A percentile compares a stretch with the other conserved stretches of the same genome.
Evolutionary conservation across 2,329 filamentous ascomycete genomes (phyloP).

Genomic region (Westerdykella aurantiaca): DNA sequence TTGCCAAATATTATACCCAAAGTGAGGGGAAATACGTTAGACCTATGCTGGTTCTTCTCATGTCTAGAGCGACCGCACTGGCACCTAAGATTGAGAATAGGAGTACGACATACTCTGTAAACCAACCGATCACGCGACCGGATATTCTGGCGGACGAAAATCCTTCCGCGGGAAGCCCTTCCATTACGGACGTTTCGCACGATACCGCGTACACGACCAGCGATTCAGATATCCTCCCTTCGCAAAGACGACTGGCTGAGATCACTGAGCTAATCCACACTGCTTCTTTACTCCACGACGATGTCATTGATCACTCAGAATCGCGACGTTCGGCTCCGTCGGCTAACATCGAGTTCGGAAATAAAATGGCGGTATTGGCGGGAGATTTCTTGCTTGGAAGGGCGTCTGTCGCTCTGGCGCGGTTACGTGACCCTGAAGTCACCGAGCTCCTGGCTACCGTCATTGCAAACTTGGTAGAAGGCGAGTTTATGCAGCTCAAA

Average conservation of each 20-base stretch:
- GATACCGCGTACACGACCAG: conserved; percentile 42
- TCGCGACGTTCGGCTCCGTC: conserved; percentile 78
- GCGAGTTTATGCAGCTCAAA: conserved; percentile 99
- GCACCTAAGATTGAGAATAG: conserved; percentile 51
- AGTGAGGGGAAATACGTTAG: conserved; percentile 95
- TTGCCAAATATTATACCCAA: conserved; percentile 96
- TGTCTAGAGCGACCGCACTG: conserved; percentile 89
- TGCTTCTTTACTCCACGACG: conserved; percentile 91
- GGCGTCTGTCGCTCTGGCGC: conserved; percentile 86
- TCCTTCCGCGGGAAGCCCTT: conserved; percentile 54
- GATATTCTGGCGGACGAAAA: conserved; percentile 74
- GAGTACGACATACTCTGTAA: conserved; percentile 36
- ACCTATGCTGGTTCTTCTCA: conserved; percentile 88
- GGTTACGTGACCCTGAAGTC: conserved; percentile 87
- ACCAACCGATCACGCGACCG: conserved; percentile 56
- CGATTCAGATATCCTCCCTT: conserved; percentile 73
- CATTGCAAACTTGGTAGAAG: conserved; percentile 95
- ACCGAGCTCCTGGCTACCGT: conserved; percentile 92
- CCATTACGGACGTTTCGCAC: conserved; percentile 48
- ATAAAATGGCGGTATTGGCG: conserved; percentile 97
- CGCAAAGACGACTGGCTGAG: conserved; percentile 85
- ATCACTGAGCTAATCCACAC: conserved; percentile 98
- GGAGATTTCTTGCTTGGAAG: conserved; percentile 94
- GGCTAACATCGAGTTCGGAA: conserved; percentile 92
- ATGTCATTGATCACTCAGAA: conserved; percentile 91